A percentile compares a stretch with the other conserved stretches of the same genome.
These are phyloP conservation scores for Lactarius psammicola DNA, from an alignment of 768 basidiomycete genomes.

Conservation along the genomic window DNA sequence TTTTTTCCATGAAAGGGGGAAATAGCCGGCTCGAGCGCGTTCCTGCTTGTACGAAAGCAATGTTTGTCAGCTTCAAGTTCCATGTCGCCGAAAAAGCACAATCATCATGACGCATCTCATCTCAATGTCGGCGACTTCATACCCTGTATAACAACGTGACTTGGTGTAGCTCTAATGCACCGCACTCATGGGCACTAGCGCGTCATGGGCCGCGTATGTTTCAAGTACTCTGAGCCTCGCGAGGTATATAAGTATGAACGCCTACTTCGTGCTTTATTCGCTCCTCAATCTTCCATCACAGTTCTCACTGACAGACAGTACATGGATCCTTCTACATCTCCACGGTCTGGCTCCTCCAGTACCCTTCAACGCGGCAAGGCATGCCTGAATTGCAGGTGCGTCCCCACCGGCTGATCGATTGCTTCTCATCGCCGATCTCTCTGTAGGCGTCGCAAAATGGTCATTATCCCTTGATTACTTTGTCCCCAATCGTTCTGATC, in stretches of 20 bases:
- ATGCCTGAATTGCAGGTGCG: conserved; percentile 29
- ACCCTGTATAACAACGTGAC: neutral
- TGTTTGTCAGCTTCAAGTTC: conserved; percentile 5
- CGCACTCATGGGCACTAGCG: neutral
- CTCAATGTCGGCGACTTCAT: neutral
- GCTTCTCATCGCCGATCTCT: neutral
- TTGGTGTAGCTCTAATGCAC: neutral
- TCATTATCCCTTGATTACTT: neutral
- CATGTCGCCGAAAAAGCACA: no score
- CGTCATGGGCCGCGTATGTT: neutral
- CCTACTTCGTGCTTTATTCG: neutral
- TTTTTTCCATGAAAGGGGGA: conserved; percentile 13
- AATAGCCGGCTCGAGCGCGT: conserved; percentile 2
- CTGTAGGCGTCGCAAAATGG: conserved; percentile 29
- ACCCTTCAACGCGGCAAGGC: conserved; percentile 30
- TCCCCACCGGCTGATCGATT: neutral
- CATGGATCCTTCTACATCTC: conserved; percentile 23
- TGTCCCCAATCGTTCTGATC: neutral
- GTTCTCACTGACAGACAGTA: neutral
- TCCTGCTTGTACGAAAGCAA: neutral
- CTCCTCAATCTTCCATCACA: conserved; percentile 10
- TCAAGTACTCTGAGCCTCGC: neutral
- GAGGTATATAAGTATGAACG: conserved; percentile 24
- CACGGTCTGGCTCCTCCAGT: conserved; percentile 14
- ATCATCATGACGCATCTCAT: no score